Evolutionary conservation across 75 land plant genomes (phyloP), one percentile per base, ranked within the genome.

Genomic region (Pinus tabuliformis): DNA sequence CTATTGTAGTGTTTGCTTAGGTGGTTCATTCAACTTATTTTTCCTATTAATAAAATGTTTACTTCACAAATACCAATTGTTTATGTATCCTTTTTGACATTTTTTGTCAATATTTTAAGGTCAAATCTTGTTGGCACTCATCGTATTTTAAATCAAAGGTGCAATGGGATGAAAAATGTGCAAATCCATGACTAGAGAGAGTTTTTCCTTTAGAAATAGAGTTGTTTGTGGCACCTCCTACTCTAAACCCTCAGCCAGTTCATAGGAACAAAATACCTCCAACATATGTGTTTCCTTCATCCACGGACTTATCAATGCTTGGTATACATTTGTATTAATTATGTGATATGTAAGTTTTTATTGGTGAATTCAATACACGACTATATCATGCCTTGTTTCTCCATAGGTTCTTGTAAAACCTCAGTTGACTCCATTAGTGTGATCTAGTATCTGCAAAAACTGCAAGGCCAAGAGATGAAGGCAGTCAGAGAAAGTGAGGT

Each of bases 191-290:
- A 59, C 89, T 72, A 62, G 79, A 87, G n/a, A 85, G 82, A 75
- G 84, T 87, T 5, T 87, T 84, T 1, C 89, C 84, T 30, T 87
- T 87, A 87, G 87, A 87, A 76, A 79, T 87, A n/a, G 89, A 87
- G 61, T 84, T 79, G 24, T 78, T 78, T 72, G 74, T 81, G 33
- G 72, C 81, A 13, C 58, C 82, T 58, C 72, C 59, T 15, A 49
- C 74, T 58, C 45, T 76, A 9, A 36, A 78, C 45, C 84, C 74
- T 21, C 84, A 87, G 24, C 39, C 54, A 26, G 18, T 30, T 2
- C 3, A n/a, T 18, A 84, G 81, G 58, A 86, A 59, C 73, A 88
- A 91, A 72, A 76, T 86, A 37, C 79, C 79, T 54, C 76, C 85
- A 22, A 60, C 63, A 37, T 17, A 58, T 36, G 56, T 52, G 58